Evolutionary conservation across 306 rosid genomes (phyloP), one percentile per base, ranked within the genome.

Genomic region (Acacia acuminata): DNA sequence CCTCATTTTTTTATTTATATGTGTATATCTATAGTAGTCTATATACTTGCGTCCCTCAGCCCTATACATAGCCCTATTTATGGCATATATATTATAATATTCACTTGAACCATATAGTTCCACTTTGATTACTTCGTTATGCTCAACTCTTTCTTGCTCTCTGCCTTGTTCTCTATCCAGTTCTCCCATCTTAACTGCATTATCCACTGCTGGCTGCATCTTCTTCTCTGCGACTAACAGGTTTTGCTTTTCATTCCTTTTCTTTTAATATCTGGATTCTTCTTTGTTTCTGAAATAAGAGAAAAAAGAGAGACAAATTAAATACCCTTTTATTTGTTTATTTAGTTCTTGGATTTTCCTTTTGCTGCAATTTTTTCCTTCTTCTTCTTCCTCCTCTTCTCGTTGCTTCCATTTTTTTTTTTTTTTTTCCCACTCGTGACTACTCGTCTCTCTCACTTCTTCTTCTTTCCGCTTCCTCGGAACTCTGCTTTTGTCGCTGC

Each of bases 61-160:
- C 77, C 74, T 75, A 58, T 76, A 77, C 73, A 70, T 24, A 11
- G 88, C 89, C 93, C 84, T 58, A 22, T 74, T 36, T 86, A 83
- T 86, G 85, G 87, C 71, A 88, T 77, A 10, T 10, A 24, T 27
- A 43, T 24, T 27, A 55, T 36, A 45, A 66, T 68, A 67, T 48
- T 72, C 56, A 24, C 16, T 79, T 82, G 80, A 80, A 84, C 53
- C 61, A 75, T 79, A 79, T 58, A 68, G 64, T 80, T 74, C 32
- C 56, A 63, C 85, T 69, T 70, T 25, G 47, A 69, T 34, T 82
- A 53, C 84, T 34, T 2, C 63, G 24, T 84, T 48, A 27, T 81
- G 69, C 75, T 81, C 78, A 67, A 25, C 81, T 56, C 84, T 82
- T 73, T 88, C 86, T 82, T 82, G 73, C 81, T 47, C 74, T 79